phyloP scores from a whole-genome alignment of 129 eudicot species.

The Chrysanthemum lavandulifolium region DNA sequence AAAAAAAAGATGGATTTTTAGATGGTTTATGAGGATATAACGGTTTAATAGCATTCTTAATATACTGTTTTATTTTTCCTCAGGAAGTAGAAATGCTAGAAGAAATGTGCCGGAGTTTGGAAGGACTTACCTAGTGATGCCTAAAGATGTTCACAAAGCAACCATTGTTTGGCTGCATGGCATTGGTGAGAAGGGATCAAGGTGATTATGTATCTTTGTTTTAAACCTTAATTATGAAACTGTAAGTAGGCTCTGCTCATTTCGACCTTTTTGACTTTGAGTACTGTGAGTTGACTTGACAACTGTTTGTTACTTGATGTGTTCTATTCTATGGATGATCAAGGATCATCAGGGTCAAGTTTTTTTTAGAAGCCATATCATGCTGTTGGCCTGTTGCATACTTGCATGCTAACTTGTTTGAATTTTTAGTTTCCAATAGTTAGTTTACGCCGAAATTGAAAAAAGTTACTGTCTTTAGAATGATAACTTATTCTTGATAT shows the following conservation, averaged over 20 bases:
- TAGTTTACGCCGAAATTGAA: no score
- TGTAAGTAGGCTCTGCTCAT: neutral
- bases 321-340: neutral
- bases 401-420: neutral
- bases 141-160: conserved; percentile 74
- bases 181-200: conserved; percentile 78
- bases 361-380: neutral
- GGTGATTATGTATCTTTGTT: conserved; percentile 41
- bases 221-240: neutral
- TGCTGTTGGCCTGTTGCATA: no score
- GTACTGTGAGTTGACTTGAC: conserved; percentile 14
- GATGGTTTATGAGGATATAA: neutral
- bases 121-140: conserved; percentile 86
- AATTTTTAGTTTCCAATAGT: no score
- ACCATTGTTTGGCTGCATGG: conserved; percentile 93
- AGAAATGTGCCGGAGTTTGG: conserved; percentile 58
- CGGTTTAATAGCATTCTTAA: no score
- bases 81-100: conserved; percentile 55
- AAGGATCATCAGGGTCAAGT: neutral
- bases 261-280: conserved; percentile 9
- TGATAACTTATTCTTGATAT: neutral
- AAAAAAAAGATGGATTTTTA: neutral
- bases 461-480: no score
- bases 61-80: neutral
- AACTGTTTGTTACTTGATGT: neutral